phyloP scores from a whole-genome alignment of 805 yeast genomes.

The Zygoascus biomembranicola region DNA sequence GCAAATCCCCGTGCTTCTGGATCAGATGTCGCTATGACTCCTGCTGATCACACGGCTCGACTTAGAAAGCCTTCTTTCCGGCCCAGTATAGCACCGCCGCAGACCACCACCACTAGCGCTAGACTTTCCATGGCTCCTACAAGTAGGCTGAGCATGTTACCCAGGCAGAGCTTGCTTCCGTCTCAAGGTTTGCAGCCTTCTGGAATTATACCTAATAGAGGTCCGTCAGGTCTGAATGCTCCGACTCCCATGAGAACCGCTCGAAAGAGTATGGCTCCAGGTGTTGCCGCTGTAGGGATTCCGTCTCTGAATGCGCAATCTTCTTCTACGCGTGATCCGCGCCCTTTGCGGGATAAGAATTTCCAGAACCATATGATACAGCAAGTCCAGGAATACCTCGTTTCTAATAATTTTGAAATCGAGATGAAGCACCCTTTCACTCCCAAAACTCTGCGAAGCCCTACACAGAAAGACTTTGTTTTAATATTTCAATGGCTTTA shows the following conservation, averaged over 20 bases:
- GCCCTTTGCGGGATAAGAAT: constrained; percentile 69
- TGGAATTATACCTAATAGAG: neutral
- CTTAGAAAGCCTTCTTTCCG: constrained; percentile 13
- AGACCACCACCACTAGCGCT: neutral
- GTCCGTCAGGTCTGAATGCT: neutral
- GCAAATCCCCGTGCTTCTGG: neutral
- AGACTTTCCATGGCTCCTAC: neutral
- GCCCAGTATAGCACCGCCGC: constrained; percentile 5
- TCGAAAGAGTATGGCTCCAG: neutral
- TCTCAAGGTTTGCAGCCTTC: neutral
- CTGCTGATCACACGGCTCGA: constrained; percentile 1
- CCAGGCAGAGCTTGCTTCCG: neutral
- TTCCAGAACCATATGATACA: constrained; percentile 60
- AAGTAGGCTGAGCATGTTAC: neutral
- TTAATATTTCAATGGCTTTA: constrained; percentile 74
- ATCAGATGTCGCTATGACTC: neutral
- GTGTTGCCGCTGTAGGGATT: neutral
- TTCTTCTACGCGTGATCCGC: constrained; percentile 42
- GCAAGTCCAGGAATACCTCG: constrained; percentile 58
- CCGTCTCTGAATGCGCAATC: constrained; percentile 3
- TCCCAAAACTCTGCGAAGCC: constrained; percentile 55
- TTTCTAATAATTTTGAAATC: constrained; percentile 57
- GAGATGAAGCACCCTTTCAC: constrained; percentile 67
- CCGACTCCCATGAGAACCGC: constrained; percentile 3
- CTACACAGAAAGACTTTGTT: constrained; percentile 83